Evolutionary conservation across 306 rosid genomes (phyloP), one percentile per base, ranked within the genome.

Genomic region (Vigna nakashimae): DNA sequence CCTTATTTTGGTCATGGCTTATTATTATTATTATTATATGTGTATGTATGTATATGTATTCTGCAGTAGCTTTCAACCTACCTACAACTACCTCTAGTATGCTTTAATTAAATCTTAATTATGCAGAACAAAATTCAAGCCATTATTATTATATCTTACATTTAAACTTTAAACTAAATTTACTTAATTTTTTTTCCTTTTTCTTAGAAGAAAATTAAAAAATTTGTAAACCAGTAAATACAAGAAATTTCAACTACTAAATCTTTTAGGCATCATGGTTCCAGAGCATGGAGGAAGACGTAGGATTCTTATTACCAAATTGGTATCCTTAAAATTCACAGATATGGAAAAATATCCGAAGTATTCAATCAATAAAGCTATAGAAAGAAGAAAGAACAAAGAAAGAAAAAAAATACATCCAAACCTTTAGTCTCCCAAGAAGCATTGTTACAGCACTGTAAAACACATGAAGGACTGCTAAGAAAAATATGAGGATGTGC

Each of bases 391-490:
- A 14, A 58, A 10, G 6, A 32, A 59, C 32, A 13, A 43, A 10
- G 12, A 32, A 59, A 73, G 32, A 17, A 24, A 73, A 49, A 65
- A 62, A 20, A 62, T 16, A 20, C 4, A 50, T 50, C 18, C 59
- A 49, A 69, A 96, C 99, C 98, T 96, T 96, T 38, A 96, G 87
- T 82, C 98, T 92, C 71, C 99, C 99, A 17, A 96, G 99, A 89
- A 96, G 86, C 99, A 96, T 96, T 64, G 98, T 92, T 86, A 93
- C 71, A 69, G 90, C 91, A 76, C 97, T 96, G 84, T 89, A 96
- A 57, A 88, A 16, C 73, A 96, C 98, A 20, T 96, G 99, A 81
- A 96, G 88, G 63, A 88, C 80, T 11, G 99, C 99, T 74, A 96
- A 88, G 89, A 96, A 96, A 88, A 96, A 96, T 34, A 96, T 89